These are phyloP conservation scores for Coniochaeta sp. DNA, from an alignment of 2,329 filamentous ascomycete species.

Conservation along the genomic window DNA sequence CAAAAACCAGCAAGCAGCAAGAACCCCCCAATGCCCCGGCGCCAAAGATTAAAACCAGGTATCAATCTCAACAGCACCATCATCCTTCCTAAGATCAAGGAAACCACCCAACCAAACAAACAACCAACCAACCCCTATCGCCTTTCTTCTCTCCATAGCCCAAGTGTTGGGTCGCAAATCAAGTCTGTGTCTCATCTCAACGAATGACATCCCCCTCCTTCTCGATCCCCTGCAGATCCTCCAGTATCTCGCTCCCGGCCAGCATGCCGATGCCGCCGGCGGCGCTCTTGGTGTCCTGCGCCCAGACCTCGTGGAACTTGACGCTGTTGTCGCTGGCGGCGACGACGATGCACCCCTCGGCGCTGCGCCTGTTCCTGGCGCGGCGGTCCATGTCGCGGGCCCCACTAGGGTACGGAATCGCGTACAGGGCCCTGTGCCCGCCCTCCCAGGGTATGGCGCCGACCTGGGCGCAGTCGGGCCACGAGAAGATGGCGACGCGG, in stretches of 20 bases:
- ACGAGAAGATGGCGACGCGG: constrained; percentile 87
- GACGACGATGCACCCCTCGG: constrained; percentile 82
- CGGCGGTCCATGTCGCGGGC: constrained; percentile 23
- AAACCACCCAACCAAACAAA: neutral
- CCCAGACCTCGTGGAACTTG: constrained; percentile 95
- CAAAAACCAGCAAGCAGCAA: neutral
- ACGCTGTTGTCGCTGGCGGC: constrained; percentile 87
- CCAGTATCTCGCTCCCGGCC: constrained; percentile 78
- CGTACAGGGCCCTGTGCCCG: constrained; percentile 74
- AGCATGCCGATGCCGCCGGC: constrained; percentile 52
- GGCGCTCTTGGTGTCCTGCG: constrained; percentile 49
- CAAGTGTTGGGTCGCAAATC: neutral
- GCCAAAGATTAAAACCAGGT: neutral
- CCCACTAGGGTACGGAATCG: constrained; percentile 69
- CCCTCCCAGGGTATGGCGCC: constrained; percentile 79
- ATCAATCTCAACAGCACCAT: neutral
- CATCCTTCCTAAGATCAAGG: neutral
- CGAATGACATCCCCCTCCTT: constrained; percentile 66
- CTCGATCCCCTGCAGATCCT: constrained; percentile 73
- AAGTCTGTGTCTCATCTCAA: too few species aligned
- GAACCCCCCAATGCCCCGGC: neutral
- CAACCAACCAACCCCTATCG: too few species aligned
- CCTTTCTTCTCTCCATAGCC: neutral
- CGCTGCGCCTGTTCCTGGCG: constrained; percentile 40
- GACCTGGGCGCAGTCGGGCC: constrained; percentile 84